Conservation (phyloP, 805 yeast genomes). For the Candida maltosa region DNA sequence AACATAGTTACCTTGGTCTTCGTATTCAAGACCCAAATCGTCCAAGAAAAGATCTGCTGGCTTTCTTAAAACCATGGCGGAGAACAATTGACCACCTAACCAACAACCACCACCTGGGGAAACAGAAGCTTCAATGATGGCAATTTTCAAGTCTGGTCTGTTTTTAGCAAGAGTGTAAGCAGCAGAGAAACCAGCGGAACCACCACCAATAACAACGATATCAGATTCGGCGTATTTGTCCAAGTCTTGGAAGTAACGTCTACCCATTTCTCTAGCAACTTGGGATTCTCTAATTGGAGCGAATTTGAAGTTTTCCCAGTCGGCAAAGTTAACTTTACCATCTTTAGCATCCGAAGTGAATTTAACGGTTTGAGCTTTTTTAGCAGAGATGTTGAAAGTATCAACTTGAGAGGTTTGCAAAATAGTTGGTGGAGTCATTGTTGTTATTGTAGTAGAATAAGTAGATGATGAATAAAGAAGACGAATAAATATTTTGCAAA, state of each 20-base stretch:
- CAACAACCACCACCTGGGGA: slow-evolving; percentile 80
- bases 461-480: no score
- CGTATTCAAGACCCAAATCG: slow-evolving; percentile 62
- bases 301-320: slow-evolving; percentile 68
- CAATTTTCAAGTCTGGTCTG: slow-evolving; percentile 73
- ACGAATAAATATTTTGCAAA: no score
- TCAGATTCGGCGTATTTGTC: slow-evolving; percentile 75
- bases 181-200: slow-evolving; percentile 72
- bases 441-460: no score
- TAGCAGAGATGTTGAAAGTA: slow-evolving; percentile 5
- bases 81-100: slow-evolving; percentile 73
- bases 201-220: slow-evolving; percentile 74
- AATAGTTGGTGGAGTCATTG: slow-evolving; percentile 35
- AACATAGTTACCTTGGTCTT: slow-evolving; percentile 77
- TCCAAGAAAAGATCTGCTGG: slow-evolving; percentile 71
- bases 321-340: slow-evolving; percentile 33
- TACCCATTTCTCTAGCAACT: slow-evolving; percentile 78
- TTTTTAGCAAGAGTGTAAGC: slow-evolving; percentile 71
- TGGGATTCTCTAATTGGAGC: slow-evolving; percentile 75
- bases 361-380: slow-evolving; percentile 8
- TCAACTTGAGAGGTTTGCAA: slow-evolving; percentile 20
- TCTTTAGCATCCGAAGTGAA: slow-evolving; percentile 17
- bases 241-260: slow-evolving; percentile 66
- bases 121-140: slow-evolving; percentile 71
- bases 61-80: slow-evolving; percentile 77